phyloP scores from a whole-genome alignment of 2,329 filamentous ascomycete genomes.

The Talaromyces rugulosus region DNA sequence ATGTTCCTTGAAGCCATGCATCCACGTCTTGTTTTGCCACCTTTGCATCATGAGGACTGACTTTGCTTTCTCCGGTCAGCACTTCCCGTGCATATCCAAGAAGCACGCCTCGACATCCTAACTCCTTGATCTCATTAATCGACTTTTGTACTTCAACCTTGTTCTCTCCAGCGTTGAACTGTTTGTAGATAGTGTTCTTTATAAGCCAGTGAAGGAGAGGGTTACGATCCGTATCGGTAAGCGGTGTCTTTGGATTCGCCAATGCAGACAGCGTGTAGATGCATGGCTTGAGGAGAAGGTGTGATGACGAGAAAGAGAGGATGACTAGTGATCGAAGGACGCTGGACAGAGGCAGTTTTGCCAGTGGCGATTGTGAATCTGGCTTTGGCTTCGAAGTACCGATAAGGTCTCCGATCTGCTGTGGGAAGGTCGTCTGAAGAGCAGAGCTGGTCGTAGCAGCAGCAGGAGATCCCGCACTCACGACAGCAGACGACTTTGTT shows the following conservation, averaged over 20 bases:
- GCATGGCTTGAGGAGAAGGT: conserved; percentile 65
- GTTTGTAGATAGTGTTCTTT: conserved; percentile 50
- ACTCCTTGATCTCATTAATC: conserved; percentile 41
- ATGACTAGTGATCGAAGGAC: conserved; percentile 35
- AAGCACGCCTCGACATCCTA: conserved; percentile 53
- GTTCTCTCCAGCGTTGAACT: conserved; percentile 54
- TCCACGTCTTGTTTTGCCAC: conserved; percentile 31
- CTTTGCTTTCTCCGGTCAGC: conserved; percentile 43
- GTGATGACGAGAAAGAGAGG: conserved; percentile 33
- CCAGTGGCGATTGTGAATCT: conserved; percentile 26
- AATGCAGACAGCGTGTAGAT: conserved; percentile 63
- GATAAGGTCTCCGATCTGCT: not conserved
- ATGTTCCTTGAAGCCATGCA: conserved; percentile 50
- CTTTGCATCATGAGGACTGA: conserved; percentile 25
- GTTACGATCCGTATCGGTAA: conserved; percentile 49
- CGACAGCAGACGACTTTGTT: conserved; percentile 9
- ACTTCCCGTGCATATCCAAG: conserved; percentile 53
- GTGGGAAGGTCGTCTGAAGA: conserved; percentile 4
- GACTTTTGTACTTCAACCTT: conserved; percentile 44
- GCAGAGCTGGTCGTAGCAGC: not conserved
- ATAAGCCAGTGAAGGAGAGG: conserved; percentile 42
- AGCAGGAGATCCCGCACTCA: not conserved
- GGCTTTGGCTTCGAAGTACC: not conserved
- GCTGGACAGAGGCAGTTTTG: conserved; percentile 33
- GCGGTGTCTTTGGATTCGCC: conserved; percentile 39